Evolutionary conservation across 768 basidiomycete species (phyloP), one percentile per base, ranked within the genome.

Genomic region (Tulasnella sp.): DNA sequence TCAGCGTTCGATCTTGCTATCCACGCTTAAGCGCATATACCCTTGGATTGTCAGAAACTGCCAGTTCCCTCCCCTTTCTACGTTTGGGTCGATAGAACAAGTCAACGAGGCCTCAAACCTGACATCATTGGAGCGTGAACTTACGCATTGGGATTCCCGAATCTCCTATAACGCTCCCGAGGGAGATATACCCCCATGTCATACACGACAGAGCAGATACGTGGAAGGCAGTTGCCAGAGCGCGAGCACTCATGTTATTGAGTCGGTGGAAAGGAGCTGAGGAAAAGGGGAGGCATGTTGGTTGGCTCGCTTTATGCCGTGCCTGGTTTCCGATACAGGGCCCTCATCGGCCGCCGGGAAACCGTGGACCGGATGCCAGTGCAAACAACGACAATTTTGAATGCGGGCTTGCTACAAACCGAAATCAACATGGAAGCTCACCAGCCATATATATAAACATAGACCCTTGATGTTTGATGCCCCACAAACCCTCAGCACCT

Each of bases 21-120:
- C 24, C n/a, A 16, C 18, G 0, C 1, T 3, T n/a, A 14, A 18
- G 16, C 40, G 52, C 10, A 75, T 31, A 31, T 39, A 91, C 93
- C 92, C 93, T 85, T 93, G 90, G 81, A 94, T 92, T 0, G 94
- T 96, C 77, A 95, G 85, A 83, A 89, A 95, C 83, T 92, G 92
- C 72, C 88, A 88, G 81, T 91, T 90, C 0, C 93, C 93, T 1
- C 92, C 92, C 39, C 74, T 76, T 52, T 81, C 75, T 76, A 44
- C 16, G 8, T 74, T 14, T 2, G 40, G 73, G 73, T 34, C 42
- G 18, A 3, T 18, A 48, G 34, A 36, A n/a, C 73, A 42, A 48
- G 24, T 48, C 38, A 40, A 5, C 9, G n/a, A n/a, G n/a, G n/a
- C 38, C 21, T 18, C 5, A 21, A 19, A 73, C 24, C n/a, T 36